Base-by-base conservation (phyloP, 495 filamentous ascomycete genomes). In the Xylaria nigripes region DNA sequence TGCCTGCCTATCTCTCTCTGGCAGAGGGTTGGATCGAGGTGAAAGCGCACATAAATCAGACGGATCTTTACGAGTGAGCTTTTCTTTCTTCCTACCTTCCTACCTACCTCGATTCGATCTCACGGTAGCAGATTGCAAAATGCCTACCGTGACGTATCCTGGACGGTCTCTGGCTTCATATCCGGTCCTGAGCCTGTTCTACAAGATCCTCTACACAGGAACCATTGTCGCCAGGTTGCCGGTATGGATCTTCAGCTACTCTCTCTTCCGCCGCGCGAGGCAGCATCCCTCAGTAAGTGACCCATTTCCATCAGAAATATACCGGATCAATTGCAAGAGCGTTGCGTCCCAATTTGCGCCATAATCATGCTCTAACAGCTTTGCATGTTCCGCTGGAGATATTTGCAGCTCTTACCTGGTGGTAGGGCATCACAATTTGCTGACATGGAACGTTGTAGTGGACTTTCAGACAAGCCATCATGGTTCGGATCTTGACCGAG, bases 191-290 rank as follows among this genome's bases (percentile, higher is more conserved):
- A 61, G 48, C 19, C 9, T 55, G 12, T 30, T 61, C 23, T 61
- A 55, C 42, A 45, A 58, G 32, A 13, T 61, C 23, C 18, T 45
- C 7, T 58, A 49, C 21, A 23, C 30, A 15, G 29, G 47, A 9
- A 58, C 51, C 16, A 51, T 61, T n/a, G 8, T 55, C 51, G 25
- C 18, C 30, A 47, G 59, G 27, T 32, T 61, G 12, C 59, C 59
- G 1, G 7, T 50, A 25, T 61, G 50, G 50, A 29, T 42, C 9
- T 2, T 48, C 3, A 42, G 21, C 1, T 47, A 21, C 48, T 45
- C 59, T 22, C 32, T 59, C n/a, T 48, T 61, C 51, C 47, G 2
- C 2, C 8, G 40, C 3, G 22, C 44, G 30, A 56, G 58, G 25
- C 58, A 22, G 34, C 45, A 50, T 34, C 41, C 58, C 2, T 25